Evolutionary conservation across 768 basidiomycete genomes (phyloP).

Genomic region (Boletus subcaerulescens): DNA sequence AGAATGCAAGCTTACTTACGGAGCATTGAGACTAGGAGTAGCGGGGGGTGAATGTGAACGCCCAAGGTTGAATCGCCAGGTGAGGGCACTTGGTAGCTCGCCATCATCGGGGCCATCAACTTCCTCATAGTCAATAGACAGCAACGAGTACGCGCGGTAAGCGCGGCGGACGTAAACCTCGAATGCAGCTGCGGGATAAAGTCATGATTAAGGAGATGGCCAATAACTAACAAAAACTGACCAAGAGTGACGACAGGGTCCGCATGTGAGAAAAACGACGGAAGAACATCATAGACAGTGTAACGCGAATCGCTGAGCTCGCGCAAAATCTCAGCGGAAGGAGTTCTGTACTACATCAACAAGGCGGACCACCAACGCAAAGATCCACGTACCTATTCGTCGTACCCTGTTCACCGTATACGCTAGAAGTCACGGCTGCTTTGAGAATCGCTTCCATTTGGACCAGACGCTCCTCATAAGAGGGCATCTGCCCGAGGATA

Average conservation of each 20-base stretch:
- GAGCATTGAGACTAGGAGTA: conserved; percentile 61
- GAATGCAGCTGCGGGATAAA: conserved; percentile 63
- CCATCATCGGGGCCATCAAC: conserved; percentile 83
- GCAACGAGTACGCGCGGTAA: conserved; percentile 88
- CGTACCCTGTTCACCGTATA: conserved; percentile 81
- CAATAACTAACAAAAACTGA: conserved; percentile 33
- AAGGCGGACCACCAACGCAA: not conserved
- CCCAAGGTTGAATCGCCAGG: conserved; percentile 95
- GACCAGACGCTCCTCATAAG: conserved; percentile 87
- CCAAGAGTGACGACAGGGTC: conserved; percentile 85
- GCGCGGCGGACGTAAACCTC: conserved; percentile 96
- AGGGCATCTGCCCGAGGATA: conserved; percentile 94
- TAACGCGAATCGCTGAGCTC: conserved; percentile 96
- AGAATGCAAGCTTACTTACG: conserved; percentile 15
- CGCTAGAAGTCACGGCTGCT: conserved; percentile 79
- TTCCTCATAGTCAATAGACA: conserved; percentile 94
- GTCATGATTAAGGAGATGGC: not conserved
- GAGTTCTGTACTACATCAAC: conserved; percentile 49
- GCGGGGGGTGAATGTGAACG: conserved; percentile 83
- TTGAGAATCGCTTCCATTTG: conserved; percentile 96
- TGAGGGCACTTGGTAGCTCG: conserved; percentile 74
- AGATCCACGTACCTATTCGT: conserved; percentile 49
- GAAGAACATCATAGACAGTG: conserved; percentile 95
- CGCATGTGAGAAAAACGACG: conserved; percentile 87
- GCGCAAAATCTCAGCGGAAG: conserved; percentile 81